A percentile compares a stretch with the other conserved stretches of the same genome.
phyloP scores from a whole-genome alignment of 306 rosid species.

The Inga leiocalycina region DNA sequence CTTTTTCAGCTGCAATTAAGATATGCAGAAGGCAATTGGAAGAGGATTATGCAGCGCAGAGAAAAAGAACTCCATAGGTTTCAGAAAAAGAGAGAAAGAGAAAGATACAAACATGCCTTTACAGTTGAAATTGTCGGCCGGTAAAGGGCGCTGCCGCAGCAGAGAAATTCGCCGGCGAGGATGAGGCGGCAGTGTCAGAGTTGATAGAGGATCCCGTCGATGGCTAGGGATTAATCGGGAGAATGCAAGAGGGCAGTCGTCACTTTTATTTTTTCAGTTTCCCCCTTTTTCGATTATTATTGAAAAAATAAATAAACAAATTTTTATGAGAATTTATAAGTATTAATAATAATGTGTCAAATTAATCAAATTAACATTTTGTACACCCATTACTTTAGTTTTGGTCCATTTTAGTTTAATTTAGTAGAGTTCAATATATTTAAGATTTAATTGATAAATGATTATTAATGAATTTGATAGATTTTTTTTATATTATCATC shows the following conservation, averaged over 20 bases:
- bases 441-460: no score
- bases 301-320: neutral
- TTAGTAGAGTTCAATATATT: no score
- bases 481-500: no score
- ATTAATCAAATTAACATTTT: no score
- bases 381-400: no score
- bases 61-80: neutral
- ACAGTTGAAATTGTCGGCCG: neutral
- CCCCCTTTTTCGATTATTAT: neutral
- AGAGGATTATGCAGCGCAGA: slow-evolving; percentile 31
- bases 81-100: neutral
- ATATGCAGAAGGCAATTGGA: slow-evolving; percentile 30
- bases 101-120: slow-evolving; percentile 35
- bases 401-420: no score
- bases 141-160: neutral
- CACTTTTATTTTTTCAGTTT: neutral
- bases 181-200: slow-evolving; percentile 45
- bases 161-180: slow-evolving; percentile 15
- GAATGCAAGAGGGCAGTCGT: slow-evolving; percentile 13
- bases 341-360: no score
- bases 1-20: neutral
- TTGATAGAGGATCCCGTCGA: slow-evolving; percentile 38
- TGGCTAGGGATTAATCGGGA: slow-evolving; percentile 51
- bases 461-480: no score
- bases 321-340: no score